These are phyloP conservation scores for Cryptococcus wingfieldii DNA, from an alignment of 1,284 basidiomycete species.

Conservation along the genomic window DNA sequence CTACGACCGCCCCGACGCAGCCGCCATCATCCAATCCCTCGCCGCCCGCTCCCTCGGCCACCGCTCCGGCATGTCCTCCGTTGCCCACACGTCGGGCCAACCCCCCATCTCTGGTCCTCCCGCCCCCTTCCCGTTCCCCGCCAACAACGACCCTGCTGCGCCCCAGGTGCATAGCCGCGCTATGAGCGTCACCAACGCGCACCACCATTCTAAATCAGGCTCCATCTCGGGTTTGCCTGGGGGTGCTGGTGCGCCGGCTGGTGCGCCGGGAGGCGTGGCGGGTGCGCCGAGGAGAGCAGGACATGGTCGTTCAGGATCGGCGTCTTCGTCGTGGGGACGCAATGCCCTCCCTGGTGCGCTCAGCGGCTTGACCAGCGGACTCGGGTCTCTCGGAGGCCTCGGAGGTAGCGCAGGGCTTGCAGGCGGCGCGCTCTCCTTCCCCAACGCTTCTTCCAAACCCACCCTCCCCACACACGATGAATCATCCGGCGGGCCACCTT, in stretches of 20 bases:
- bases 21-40: slow-evolving; percentile 81
- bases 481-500: slow-evolving; percentile 18
- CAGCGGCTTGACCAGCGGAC: slow-evolving; percentile 7
- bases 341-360: slow-evolving; percentile 2
- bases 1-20: slow-evolving; percentile 91
- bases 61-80: slow-evolving; percentile 33
- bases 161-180: slow-evolving; percentile 16
- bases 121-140: slow-evolving; percentile 13
- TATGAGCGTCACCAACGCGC: slow-evolving; percentile 14
- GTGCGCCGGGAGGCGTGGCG: not conserved
- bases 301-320: slow-evolving; percentile 32
- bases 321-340: slow-evolving; percentile 29
- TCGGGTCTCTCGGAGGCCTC: not conserved
- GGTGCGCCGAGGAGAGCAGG: slow-evolving; percentile 7
- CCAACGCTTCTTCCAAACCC: slow-evolving; percentile 15
- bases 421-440: slow-evolving; percentile 6
- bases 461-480: slow-evolving; percentile 42
- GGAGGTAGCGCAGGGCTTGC: not conserved
- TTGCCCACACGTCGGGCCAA: slow-evolving; percentile 5
- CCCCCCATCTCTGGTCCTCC: slow-evolving; percentile 1
- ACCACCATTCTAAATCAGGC: not conserved
- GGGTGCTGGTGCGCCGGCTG: not conserved
- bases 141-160: slow-evolving; percentile 13
- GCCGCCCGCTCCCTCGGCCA: slow-evolving; percentile 55
- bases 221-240: slow-evolving; percentile 3